These are phyloP conservation scores for Globisporangium yorkense DNA, from an alignment of 352 stramenopile species.

Conservation along the genomic window DNA sequence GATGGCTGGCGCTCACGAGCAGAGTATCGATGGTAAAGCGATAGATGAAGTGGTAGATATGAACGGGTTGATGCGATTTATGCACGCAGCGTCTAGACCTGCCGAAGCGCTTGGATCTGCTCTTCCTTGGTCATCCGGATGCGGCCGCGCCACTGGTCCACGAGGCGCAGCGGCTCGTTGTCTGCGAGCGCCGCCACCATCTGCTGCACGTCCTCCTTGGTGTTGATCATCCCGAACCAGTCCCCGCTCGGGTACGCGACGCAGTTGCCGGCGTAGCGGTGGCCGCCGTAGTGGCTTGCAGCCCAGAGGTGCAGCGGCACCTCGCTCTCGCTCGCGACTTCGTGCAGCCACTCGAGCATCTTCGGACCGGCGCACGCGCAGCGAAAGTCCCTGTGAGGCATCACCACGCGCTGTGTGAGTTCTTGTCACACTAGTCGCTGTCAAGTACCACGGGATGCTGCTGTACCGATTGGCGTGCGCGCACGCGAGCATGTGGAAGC, in stretches of 20 bases:
- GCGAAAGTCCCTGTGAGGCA: conserved; percentile 42
- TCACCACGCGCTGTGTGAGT: not conserved
- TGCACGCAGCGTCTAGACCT: conserved; percentile 3
- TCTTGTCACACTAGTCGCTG: too few relatives aligned
- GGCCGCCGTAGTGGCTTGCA: conserved; percentile 67
- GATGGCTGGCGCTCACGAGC: too few relatives aligned
- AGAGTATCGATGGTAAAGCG: too few relatives aligned
- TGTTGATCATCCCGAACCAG: conserved; percentile 73
- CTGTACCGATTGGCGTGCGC: conserved; percentile 42
- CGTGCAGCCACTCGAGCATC: conserved; percentile 55
- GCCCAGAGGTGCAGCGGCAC: conserved; percentile 46
- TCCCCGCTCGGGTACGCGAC: conserved; percentile 72
- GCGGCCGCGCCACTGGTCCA: conserved; percentile 58
- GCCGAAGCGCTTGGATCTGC: conserved; percentile 41
- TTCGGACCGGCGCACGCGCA: conserved; percentile 70
- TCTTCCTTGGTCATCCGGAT: conserved; percentile 43
- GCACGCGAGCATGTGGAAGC: conserved; percentile 65
- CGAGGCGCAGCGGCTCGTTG: conserved; percentile 35
- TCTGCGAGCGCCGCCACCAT: conserved; percentile 38
- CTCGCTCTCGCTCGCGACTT: conserved; percentile 20
- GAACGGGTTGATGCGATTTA: too few relatives aligned
- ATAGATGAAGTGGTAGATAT: too few relatives aligned
- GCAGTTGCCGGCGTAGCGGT: conserved; percentile 65
- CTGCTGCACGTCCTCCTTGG: conserved; percentile 31
- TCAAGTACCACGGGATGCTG: conserved; percentile 4